Percentiles rank a stretch among this genome's conserved stretches.
phyloP scores from a whole-genome alignment of 2,329 filamentous ascomycete genomes.

The Neoscytalidium dimidiatum region DNA sequence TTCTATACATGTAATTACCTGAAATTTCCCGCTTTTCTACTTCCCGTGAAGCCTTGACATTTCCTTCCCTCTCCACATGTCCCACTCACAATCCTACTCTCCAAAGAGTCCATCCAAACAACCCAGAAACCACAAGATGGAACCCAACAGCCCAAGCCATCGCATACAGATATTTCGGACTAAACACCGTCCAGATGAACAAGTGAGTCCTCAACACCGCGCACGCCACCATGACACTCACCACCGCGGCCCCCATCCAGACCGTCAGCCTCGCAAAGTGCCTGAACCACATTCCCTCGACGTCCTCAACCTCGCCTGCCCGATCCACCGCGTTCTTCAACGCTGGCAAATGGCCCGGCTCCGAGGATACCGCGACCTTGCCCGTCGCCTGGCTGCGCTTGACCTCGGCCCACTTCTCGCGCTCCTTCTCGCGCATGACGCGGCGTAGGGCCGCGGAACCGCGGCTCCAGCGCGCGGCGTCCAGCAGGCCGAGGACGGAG shows the following conservation, averaged over 20 bases:
- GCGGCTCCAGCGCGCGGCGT: slow-evolving; percentile 15
- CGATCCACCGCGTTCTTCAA: background rate
- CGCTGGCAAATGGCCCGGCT: slow-evolving; percentile 22
- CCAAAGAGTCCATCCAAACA: slow-evolving; percentile 37
- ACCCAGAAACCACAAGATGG: slow-evolving; percentile 59
- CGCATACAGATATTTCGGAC: slow-evolving; percentile 91
- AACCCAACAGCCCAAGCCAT: slow-evolving; percentile 85
- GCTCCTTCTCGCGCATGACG: slow-evolving; percentile 11
- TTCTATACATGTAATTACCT: no score
- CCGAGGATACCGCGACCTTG: background rate
- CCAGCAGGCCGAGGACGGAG: slow-evolving; percentile 7
- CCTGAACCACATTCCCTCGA: background rate
- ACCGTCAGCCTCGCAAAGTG: slow-evolving; percentile 69
- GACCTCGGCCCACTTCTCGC: background rate
- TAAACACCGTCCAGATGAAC: slow-evolving; percentile 99
- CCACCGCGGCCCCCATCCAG: slow-evolving; percentile 66
- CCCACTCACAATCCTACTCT: background rate
- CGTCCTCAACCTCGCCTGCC: background rate
- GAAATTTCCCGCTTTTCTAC: background rate
- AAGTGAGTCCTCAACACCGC: slow-evolving; percentile 81
- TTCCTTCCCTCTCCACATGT: background rate
- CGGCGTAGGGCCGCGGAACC: background rate
- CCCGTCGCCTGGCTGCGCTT: slow-evolving; percentile 21
- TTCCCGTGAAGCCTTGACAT: background rate
- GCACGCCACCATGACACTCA: slow-evolving; percentile 86